phyloP scores from a whole-genome alignment of 2,329 filamentous ascomycete genomes.

The Elsinoe fawcettii region DNA sequence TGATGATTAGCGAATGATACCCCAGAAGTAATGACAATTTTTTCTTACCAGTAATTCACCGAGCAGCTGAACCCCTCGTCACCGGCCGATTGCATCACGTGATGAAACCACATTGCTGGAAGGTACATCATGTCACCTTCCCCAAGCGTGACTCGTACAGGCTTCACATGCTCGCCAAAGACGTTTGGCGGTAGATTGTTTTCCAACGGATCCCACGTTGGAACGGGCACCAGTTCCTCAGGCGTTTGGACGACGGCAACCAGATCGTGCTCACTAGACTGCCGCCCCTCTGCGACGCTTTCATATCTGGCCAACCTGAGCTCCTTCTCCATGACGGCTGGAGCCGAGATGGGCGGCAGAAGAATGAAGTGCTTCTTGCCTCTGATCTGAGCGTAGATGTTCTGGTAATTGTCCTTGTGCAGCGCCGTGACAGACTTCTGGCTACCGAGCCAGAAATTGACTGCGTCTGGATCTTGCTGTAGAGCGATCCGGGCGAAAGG shows the following conservation, averaged over 20 bases:
- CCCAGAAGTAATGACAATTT: background rate
- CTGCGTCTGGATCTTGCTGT: conserved; percentile 58
- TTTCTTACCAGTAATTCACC: conserved; percentile 68
- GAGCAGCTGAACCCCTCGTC: conserved; percentile 67
- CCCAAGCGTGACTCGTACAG: conserved; percentile 59
- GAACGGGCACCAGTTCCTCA: conserved; percentile 53
- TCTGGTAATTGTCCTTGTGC: conserved; percentile 80
- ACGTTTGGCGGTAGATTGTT: conserved; percentile 44
- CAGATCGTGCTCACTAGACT: conserved; percentile 18
- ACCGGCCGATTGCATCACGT: conserved; percentile 63
- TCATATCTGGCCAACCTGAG: conserved; percentile 55
- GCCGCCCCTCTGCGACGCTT: conserved; percentile 22
- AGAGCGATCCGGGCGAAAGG: conserved; percentile 68
- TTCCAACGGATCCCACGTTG: conserved; percentile 65
- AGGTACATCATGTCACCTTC: conserved; percentile 76
- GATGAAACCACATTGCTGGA: conserved; percentile 78
- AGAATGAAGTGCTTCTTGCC: conserved; percentile 69
- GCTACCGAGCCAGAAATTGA: conserved; percentile 79
- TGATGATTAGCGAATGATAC: conserved; percentile 11
- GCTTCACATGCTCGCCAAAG: conserved; percentile 53
- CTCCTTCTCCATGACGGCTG: conserved; percentile 58
- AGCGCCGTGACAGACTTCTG: conserved; percentile 60
- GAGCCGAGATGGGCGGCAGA: conserved; percentile 61
- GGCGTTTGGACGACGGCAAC: conserved; percentile 30
- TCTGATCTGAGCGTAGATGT: conserved; percentile 69